Base-by-base conservation (phyloP, 192 early-diverging fungal species). In the Fimicolochytrium jonesii region DNA sequence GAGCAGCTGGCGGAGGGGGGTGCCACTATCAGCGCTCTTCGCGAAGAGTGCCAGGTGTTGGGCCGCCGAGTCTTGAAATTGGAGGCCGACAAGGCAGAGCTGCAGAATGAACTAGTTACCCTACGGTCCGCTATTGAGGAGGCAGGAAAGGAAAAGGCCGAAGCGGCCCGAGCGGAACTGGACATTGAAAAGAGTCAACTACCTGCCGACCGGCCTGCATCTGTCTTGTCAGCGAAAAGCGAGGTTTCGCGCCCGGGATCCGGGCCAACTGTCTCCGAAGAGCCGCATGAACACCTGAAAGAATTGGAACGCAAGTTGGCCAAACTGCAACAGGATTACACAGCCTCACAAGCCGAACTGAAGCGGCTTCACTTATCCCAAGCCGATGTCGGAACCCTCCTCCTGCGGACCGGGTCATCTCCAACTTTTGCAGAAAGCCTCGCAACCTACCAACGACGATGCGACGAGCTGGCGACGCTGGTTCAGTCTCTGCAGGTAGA, bases 381-480 rank as follows among this genome's bases (percentile, higher is more conserved):
- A 44, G 62, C 62, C 3, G 62, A 64, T 31, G 45, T 64, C 39
- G 62, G 62, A 26, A 23, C 48, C n/a, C 22, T 64, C 5, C 49
- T 64, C 6, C 52, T 64, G 10, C 58, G 58, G 18, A 64, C 47
- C 41, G 49, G 36, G 1, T 28, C 30, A n/a, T 33, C 47, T 22
- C 62, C 62, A 11, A 32, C 62, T 0, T 23, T 39, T 13, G 6
- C 9, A 15, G 62, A 64, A 20, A 32, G 28, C 1, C 28, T 64
- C 0, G 31, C 25, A 18, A 28, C 49, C 23, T 44, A 56, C 6
- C 62, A 64, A 45, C 50, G 62, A 18, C 62, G 62, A 1, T 64
- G 62, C 39, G 62, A 64, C 31, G 62, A 64, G 20, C 62, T 64
- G 10, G 51, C 62, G 3, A 42, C 36, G 22, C 18, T 41, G 20